Base-by-base conservation (phyloP, 176 grass and related monocot genomes). In the Musa itinerans region DNA sequence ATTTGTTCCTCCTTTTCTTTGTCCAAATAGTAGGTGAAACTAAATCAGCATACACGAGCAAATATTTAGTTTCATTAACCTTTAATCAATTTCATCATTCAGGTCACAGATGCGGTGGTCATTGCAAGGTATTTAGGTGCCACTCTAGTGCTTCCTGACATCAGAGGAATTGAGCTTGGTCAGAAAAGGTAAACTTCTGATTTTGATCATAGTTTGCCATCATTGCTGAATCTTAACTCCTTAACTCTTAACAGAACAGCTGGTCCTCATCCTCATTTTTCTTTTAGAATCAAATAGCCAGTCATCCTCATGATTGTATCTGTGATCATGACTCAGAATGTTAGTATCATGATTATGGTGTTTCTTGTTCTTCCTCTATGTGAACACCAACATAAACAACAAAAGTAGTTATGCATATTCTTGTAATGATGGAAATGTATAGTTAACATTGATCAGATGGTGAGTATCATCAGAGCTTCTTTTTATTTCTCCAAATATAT, bases 61-160 rank as follows among this genome's bases (percentile, higher is more conserved):
- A 71, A 51, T 19, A 71, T 11, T 20, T 52, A 13, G 9, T 61
- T 61, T 65, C 22, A 65, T n/a, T 1, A 51, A 20, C 20, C 1
- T 70, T 52, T 23, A 51, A 49, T 65, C 52, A 67, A n/a, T 43
- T 27, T 79, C 12, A 23, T 24, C 50, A 76, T 43, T 68, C 82
- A 99, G 95, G 81, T 99, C 29, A 74, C 95, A 63, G 88, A 94
- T 91, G 95, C 95, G 21, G 88, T 94, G 55, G 88, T 94, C 65
- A 82, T 99, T 76, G 84, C 88, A 76, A 99, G 88, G 72, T 78
- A 91, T 81, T 73, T 99, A 66, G 90, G 86, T 71, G 95, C 95
- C 8, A 77, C 88, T 61, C 88, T 99, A 63, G 90, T 99, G 65
- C 86, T 99, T 54, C 95, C 95, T 74, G 89, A 88, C 52, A 87